These are phyloP conservation scores for Colletotrichum liriopes DNA, from an alignment of 2,329 filamentous ascomycete genomes.

Conservation along the genomic window DNA sequence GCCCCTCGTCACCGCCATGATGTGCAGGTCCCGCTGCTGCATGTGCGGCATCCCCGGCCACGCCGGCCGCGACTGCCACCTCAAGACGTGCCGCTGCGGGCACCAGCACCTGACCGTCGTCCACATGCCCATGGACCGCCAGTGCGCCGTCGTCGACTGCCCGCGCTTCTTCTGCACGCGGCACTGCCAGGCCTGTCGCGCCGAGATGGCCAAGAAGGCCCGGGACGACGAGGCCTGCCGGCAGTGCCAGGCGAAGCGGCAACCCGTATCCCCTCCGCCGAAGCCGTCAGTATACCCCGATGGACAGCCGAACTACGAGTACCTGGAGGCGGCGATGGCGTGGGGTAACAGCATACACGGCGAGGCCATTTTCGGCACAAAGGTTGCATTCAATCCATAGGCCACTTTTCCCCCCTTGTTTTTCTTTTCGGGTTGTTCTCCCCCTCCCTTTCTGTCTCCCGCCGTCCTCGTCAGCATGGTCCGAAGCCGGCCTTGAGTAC, in stretches of 20 bases:
- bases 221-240: conserved; percentile 1
- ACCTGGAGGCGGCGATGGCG: conserved; percentile 3
- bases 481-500: background rate
- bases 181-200: conserved; percentile 34
- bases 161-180: conserved; percentile 29
- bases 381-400: background rate
- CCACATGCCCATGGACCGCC: conserved; percentile 15
- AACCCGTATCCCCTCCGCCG: background rate
- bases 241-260: conserved; percentile 2
- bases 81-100: conserved; percentile 55
- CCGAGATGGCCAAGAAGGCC: background rate
- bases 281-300: background rate
- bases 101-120: conserved; percentile 50
- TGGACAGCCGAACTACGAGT: background rate
- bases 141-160: conserved; percentile 14
- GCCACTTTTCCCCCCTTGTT: no score
- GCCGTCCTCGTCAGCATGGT: background rate
- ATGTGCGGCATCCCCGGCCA: conserved; percentile 59
- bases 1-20: conserved; percentile 55
- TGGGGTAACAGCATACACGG: conserved; percentile 15
- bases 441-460: background rate
- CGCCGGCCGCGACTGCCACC: conserved; percentile 53
- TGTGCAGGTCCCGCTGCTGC: conserved; percentile 56
- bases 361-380: conserved; percentile 15
- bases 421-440: background rate